phyloP scores from a whole-genome alignment of 2,329 filamentous ascomycete genomes.

The Neofusicoccum sp. region DNA sequence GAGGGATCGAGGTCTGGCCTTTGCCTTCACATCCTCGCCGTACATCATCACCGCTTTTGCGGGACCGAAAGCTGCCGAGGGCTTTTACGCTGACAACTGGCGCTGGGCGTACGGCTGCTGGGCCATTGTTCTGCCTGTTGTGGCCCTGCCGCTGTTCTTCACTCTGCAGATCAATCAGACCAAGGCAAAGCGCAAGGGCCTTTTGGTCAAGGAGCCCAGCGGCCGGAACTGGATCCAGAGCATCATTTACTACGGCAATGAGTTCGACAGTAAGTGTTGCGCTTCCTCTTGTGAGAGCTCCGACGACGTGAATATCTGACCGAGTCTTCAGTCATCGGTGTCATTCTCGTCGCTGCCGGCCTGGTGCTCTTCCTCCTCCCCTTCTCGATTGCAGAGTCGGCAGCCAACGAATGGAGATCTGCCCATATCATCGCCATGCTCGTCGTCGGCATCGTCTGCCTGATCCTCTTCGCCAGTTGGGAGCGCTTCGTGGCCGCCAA shows the following conservation, averaged over 20 bases:
- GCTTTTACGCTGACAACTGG: conserved; percentile 61
- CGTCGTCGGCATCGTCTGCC: conserved; percentile 39
- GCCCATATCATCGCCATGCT: conserved; percentile 47
- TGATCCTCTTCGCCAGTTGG: conserved; percentile 42
- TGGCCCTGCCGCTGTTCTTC: conserved; percentile 46
- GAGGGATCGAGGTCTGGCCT: conserved; percentile 65
- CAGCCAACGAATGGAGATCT: conserved; percentile 37
- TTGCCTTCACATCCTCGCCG: conserved; percentile 64
- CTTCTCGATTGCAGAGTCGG: conserved; percentile 47
- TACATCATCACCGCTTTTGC: conserved; percentile 69
- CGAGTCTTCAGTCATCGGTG: conserved; percentile 53
- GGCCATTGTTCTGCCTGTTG: conserved; percentile 63
- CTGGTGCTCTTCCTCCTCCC: conserved; percentile 69
- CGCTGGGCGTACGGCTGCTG: conserved; percentile 71
- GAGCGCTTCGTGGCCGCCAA: conserved; percentile 44
- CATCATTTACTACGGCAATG: conserved; percentile 56
- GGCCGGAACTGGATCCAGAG: conserved; percentile 52
- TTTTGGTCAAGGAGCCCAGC: conserved; percentile 48
- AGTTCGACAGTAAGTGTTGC: conserved; percentile 57
- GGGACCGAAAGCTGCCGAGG: conserved; percentile 59
- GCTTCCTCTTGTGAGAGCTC: background rate
- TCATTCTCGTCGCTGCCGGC: conserved; percentile 62
- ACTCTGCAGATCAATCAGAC: background rate
- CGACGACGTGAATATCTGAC: no score
- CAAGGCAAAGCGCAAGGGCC: conserved; percentile 47